Conservation (phyloP, 345 rosid species). For the Microthlaspi erraticum region DNA sequence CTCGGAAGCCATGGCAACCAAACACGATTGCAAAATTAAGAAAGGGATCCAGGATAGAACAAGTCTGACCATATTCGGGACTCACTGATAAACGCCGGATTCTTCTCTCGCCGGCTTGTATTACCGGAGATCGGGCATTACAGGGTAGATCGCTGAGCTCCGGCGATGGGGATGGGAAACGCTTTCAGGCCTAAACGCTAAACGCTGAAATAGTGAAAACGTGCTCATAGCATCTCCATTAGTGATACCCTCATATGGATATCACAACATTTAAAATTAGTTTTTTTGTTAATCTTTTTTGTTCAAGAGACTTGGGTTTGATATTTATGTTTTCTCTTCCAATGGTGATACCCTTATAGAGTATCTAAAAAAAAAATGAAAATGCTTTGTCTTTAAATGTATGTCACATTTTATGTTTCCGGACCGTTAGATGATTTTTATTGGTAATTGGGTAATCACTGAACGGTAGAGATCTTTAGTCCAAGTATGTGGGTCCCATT, state of each 20-base stretch:
- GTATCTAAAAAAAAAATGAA: too few relatives aligned
- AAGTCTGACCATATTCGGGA: conserved; percentile 31
- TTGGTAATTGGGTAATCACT: neutral
- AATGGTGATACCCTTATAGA: too few relatives aligned
- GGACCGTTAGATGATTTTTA: conserved; percentile 25
- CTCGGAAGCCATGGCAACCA: conserved; percentile 46
- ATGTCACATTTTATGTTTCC: neutral
- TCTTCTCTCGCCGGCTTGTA: neutral
- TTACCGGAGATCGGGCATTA: conserved; percentile 32
- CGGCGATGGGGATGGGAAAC: conserved; percentile 18
- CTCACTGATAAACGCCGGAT: conserved; percentile 10
- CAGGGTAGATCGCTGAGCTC: conserved; percentile 30
- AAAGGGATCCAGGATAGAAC: conserved; percentile 27
- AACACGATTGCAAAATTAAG: conserved; percentile 32
- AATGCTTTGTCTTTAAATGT: conserved; percentile 28
- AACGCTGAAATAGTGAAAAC: neutral
- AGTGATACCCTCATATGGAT: too few relatives aligned
- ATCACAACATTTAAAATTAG: too few relatives aligned
- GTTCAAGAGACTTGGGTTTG: too few relatives aligned
- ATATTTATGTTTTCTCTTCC: too few relatives aligned
- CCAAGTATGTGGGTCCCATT: neutral
- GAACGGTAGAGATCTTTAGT: conserved; percentile 13
- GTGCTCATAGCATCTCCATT: too few relatives aligned
- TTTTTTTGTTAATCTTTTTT: too few relatives aligned
- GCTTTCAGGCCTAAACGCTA: neutral